phyloP scores from a whole-genome alignment of 1,284 basidiomycete genomes.

The Takashimella koratensis region DNA sequence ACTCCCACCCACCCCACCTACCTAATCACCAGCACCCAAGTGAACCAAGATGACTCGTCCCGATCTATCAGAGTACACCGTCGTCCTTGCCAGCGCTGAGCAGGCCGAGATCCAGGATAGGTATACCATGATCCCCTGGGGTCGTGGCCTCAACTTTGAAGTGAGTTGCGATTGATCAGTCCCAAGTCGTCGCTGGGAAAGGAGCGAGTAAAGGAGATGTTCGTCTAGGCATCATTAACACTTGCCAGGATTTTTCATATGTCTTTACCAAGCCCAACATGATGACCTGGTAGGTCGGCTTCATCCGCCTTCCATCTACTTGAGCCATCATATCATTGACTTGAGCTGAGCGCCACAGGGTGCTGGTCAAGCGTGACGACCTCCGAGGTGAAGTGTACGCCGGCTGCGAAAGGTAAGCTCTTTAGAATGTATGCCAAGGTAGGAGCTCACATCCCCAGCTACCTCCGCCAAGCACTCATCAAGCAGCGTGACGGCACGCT shows the following conservation, averaged over 20 bases:
- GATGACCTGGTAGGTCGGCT: not conserved
- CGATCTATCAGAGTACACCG: constrained; percentile 13
- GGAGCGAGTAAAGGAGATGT: too few relatives aligned
- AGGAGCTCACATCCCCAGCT: not conserved
- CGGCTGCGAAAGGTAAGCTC: constrained; percentile 5
- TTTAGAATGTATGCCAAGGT: not conserved
- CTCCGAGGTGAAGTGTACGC: constrained; percentile 10
- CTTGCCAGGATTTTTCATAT: not conserved
- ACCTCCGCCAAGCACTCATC: not conserved
- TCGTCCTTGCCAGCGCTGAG: constrained; percentile 11
- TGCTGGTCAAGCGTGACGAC: constrained; percentile 12
- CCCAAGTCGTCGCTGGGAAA: too few relatives aligned
- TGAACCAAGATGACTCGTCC: not conserved
- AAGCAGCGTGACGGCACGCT: not conserved
- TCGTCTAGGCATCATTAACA: not conserved
- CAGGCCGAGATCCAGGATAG: constrained; percentile 4
- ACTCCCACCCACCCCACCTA: too few relatives aligned
- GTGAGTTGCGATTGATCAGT: too few relatives aligned
- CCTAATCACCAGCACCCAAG: too few relatives aligned
- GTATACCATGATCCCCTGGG: not conserved
- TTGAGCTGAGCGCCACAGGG: not conserved
- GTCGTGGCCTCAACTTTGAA: not conserved
- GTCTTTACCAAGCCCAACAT: not conserved
- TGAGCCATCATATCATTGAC: too few relatives aligned
- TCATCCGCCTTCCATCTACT: too few relatives aligned